Conservation (phyloP, 805 yeast genomes). For the Candida suzukii region DNA sequence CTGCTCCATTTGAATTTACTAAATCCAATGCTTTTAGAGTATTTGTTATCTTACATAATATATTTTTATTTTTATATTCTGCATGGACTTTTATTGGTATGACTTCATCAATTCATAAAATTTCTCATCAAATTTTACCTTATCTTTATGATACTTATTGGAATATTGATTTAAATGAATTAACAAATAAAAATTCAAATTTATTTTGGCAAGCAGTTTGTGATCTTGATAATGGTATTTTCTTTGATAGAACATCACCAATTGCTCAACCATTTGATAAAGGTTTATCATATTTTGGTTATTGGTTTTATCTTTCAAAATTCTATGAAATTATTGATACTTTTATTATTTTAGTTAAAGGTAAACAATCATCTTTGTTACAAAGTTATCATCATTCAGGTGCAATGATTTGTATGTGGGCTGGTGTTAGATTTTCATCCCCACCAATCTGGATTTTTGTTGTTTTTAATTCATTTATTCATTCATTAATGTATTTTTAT, state of each 20-base stretch:
- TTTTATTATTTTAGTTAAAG: conserved; percentile 57
- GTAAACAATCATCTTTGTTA: conserved; percentile 56
- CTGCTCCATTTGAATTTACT: conserved; percentile 49
- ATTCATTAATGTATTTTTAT: conserved; percentile 67
- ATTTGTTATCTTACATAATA: conserved; percentile 54
- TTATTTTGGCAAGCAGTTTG: conserved; percentile 58
- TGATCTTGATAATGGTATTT: conserved; percentile 52
- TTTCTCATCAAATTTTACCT: conserved; percentile 27
- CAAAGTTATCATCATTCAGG: conserved; percentile 77
- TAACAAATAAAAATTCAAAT: conserved; percentile 22
- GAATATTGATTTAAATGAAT: conserved; percentile 3
- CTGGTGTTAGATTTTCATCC: conserved; percentile 60
- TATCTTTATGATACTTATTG: conserved; percentile 11
- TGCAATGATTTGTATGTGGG: conserved; percentile 79
- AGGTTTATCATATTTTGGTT: conserved; percentile 53
- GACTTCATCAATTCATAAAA: conserved; percentile 40
- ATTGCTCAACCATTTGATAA: conserved; percentile 10
- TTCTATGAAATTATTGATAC: conserved; percentile 71
- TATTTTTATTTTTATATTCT: conserved; percentile 57
- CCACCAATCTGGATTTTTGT: conserved; percentile 81
- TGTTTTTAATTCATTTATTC: conserved; percentile 73
- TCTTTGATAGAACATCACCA: conserved; percentile 27
- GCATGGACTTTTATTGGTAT: conserved; percentile 69
- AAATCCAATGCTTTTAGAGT: conserved; percentile 37
- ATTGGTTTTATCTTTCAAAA: conserved; percentile 62